A percentile compares a stretch with the other conserved stretches of the same genome.
phyloP scores from a whole-genome alignment of 2,329 filamentous ascomycete genomes.

The Colletotrichum tamarilloi region DNA sequence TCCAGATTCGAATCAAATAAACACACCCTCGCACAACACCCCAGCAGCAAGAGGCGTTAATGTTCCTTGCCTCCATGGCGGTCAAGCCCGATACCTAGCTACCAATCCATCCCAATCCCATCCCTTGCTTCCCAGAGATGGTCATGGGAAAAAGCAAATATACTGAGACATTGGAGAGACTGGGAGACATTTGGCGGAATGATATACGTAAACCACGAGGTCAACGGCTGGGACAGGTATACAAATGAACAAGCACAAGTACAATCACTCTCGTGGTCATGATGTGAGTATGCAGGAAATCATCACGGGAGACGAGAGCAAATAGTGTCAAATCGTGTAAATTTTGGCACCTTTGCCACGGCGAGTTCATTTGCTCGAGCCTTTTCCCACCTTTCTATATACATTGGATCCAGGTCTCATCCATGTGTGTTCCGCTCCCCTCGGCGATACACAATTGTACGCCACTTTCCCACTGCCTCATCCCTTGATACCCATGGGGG shows the following conservation, averaged over 20 bases:
- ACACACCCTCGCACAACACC: background rate
- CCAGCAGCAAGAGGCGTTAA: background rate
- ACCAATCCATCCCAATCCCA: background rate
- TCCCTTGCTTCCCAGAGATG: background rate
- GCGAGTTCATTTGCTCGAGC: slow-evolving; percentile 33
- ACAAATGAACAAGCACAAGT: background rate
- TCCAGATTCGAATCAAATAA: background rate
- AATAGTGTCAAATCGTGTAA: background rate
- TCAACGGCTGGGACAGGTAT: slow-evolving; percentile 6
- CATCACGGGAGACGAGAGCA: background rate
- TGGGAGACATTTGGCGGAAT: slow-evolving; percentile 14
- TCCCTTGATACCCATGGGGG: slow-evolving; percentile 8
- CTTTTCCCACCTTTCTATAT: slow-evolving; percentile 27
- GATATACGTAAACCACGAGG: slow-evolving; percentile 17
- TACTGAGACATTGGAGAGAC: slow-evolving; percentile 11
- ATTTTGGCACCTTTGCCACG: slow-evolving; percentile 25
- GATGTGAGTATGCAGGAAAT: too few relatives aligned
- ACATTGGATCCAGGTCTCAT: slow-evolving; percentile 18
- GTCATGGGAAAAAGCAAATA: background rate
- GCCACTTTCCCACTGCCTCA: background rate
- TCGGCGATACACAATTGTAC: background rate
- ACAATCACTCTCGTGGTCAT: background rate
- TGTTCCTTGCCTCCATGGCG: slow-evolving; percentile 22
- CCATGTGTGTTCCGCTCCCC: background rate
- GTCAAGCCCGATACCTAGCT: slow-evolving; percentile 7